These are phyloP conservation scores for Lasiodiplodia hormozganensis DNA, from an alignment of 2,329 filamentous ascomycete species.

Conservation along the genomic window DNA sequence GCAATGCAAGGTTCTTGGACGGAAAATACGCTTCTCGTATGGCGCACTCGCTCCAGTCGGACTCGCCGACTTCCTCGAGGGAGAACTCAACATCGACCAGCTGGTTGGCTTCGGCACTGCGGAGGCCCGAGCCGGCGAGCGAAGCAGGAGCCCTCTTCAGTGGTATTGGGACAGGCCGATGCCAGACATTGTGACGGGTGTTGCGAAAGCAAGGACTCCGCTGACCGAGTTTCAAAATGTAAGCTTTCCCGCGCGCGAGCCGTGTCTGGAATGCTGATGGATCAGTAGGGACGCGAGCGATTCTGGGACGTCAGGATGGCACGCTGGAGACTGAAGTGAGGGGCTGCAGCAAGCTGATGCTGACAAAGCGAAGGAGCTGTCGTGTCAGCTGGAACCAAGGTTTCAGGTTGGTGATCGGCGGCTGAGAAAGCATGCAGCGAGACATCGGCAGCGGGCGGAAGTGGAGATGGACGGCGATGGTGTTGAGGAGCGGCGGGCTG, in stretches of 20 bases:
- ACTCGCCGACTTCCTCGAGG: conserved; percentile 4
- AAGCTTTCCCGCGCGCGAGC: neutral
- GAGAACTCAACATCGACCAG: neutral
- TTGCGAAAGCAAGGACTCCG: neutral
- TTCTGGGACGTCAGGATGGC: neutral
- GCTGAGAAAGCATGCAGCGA: neutral
- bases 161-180: neutral
- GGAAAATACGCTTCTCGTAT: neutral
- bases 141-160: neutral
- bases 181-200: conserved; percentile 9
- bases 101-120: neutral
- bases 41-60: neutral
- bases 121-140: neutral
- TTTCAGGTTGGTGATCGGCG: neutral
- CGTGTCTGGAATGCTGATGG: neutral
- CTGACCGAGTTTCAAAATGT: too few relatives aligned
- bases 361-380: neutral
- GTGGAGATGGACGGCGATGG: conserved; percentile 2
- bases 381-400: neutral
- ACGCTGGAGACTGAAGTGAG: neutral
- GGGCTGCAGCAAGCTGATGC: neutral
- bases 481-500: neutral
- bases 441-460: neutral
- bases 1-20: neutral
- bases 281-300: neutral